Conservation (phyloP, 768 basidiomycete genomes). For the Leucocoprinus birnbaumii region DNA sequence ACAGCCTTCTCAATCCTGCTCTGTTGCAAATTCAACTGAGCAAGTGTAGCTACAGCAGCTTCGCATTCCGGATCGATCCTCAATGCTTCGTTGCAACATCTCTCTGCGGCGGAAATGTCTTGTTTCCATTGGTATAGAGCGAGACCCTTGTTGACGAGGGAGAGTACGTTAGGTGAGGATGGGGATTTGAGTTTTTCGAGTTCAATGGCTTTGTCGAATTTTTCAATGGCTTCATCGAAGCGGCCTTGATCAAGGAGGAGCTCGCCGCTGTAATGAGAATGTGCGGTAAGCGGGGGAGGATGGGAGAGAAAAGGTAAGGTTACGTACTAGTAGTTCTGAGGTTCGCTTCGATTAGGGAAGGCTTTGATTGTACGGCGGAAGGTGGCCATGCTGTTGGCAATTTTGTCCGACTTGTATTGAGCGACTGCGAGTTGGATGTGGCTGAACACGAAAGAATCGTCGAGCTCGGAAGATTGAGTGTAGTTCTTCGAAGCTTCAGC, state of each 20-base stretch:
- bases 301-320: not conserved
- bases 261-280: conserved; percentile 67
- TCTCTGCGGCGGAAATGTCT: conserved; percentile 79
- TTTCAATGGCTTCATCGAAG: conserved; percentile 84
- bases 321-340: conserved; percentile 91
- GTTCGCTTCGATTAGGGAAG: conserved; percentile 87
- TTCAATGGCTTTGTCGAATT: conserved; percentile 90
- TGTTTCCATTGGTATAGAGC: conserved; percentile 95
- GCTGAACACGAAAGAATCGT: conserved; percentile 88
- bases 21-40: conserved; percentile 90
- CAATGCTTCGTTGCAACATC: conserved; percentile 85
- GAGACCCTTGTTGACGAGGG: conserved; percentile 97
- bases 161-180: conserved; percentile 76
- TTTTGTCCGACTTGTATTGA: conserved; percentile 85
- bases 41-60: conserved; percentile 92
- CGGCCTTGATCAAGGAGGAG: conserved; percentile 88
- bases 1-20: conserved; percentile 84
- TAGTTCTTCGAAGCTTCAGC: conserved; percentile 86
- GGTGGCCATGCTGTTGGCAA: conserved; percentile 82
- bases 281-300: not conserved
- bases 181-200: conserved; percentile 73
- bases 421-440: conserved; percentile 98
- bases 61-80: conserved; percentile 91
- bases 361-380: conserved; percentile 83
- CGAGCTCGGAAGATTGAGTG: conserved; percentile 83